Evolutionary conservation across 495 filamentous ascomycete species (phyloP), one percentile per base, ranked within the genome.

Genomic region (Thozetella sp.): DNA sequence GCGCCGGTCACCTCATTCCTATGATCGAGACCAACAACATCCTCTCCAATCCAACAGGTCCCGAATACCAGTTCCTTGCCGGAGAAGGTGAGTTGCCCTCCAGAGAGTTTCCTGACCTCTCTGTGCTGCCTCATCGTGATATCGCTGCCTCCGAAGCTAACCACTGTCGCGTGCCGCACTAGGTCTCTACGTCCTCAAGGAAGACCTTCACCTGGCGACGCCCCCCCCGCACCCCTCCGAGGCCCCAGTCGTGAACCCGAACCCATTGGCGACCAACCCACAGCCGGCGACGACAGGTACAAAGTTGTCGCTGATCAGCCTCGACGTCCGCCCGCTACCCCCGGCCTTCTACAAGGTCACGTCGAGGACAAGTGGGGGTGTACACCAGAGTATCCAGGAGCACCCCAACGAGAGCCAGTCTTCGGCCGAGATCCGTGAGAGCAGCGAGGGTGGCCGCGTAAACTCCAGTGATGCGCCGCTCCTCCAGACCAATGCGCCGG

Each of bases 171-270:
- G 53, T 58, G 73, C 71, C 57, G 75, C 61, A 54, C 61, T 65
- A 96, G 93, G 94, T 63, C 92, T 91, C 51, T 99, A 99, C 67
- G 81, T 87, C 43, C 84, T 98, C 20, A 87, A 88, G 72, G 94
- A 98, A 72, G 90, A 96, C 68, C 80, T 99, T 27, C 90, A 91
- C 57, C 89, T 99, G 26, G 94, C 95, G 48, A 97, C 93, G 57
- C 94, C 95, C 55, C 95, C 93, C 56, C 93, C 96, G 3, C 94
- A 98, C 72, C 94, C 94, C 24, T 93, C 93, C 55, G 96, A 98
- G 79, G 88, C 91, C 30, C 93, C 92, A 4, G 75, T 92, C 22
- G 73, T 87, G 61, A 97, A 93, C 70, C 87, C 90, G 12, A 99
- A 98, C 67, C 94, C 94, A 37, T 86, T 98, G 40, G 89, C 91